These are phyloP conservation scores for Lichtheimia corymbifera DNA, from an alignment of 371 early-diverging fungal genomes.

Conservation along the genomic window DNA sequence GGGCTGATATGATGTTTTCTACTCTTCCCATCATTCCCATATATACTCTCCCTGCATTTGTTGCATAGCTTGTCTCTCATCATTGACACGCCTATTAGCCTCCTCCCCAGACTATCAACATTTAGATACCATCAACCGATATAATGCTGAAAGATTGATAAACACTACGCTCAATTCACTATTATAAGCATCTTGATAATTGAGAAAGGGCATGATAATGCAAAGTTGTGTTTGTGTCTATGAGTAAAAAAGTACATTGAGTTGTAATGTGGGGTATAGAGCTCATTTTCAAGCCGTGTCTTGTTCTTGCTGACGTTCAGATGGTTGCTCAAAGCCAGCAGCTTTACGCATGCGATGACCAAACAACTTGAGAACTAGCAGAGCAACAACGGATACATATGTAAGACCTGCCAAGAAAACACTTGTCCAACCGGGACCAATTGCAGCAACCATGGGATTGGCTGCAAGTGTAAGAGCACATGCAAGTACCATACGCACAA, in stretches of 20 bases:
- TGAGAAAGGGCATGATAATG: too few relatives aligned
- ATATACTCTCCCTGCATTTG: too few relatives aligned
- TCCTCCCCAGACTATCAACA: too few relatives aligned
- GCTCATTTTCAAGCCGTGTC: neutral
- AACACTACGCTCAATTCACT: too few relatives aligned
- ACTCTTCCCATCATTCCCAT: too few relatives aligned
- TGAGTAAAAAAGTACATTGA: too few relatives aligned
- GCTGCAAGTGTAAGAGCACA: constrained; percentile 36
- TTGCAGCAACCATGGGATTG: constrained; percentile 22
- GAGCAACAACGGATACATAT: constrained; percentile 11
- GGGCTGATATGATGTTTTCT: constrained; percentile 23
- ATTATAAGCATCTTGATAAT: too few relatives aligned
- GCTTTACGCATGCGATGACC: constrained; percentile 18
- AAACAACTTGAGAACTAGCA: constrained; percentile 19
- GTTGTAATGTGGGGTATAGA: neutral
- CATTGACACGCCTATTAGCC: too few relatives aligned
- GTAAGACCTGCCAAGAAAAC: constrained; percentile 25
- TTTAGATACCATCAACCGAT: too few relatives aligned
- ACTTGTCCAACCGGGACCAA: constrained; percentile 31
- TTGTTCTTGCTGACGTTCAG: constrained; percentile 1
- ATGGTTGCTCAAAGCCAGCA: constrained; percentile 18
- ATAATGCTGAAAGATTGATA: too few relatives aligned
- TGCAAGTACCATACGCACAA: constrained; percentile 43
- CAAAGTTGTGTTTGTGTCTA: too few relatives aligned
- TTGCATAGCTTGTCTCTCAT: too few relatives aligned